Evolutionary conservation across 2,329 filamentous ascomycete genomes (phyloP).

Genomic region (Phyllosticta capitalensis): DNA sequence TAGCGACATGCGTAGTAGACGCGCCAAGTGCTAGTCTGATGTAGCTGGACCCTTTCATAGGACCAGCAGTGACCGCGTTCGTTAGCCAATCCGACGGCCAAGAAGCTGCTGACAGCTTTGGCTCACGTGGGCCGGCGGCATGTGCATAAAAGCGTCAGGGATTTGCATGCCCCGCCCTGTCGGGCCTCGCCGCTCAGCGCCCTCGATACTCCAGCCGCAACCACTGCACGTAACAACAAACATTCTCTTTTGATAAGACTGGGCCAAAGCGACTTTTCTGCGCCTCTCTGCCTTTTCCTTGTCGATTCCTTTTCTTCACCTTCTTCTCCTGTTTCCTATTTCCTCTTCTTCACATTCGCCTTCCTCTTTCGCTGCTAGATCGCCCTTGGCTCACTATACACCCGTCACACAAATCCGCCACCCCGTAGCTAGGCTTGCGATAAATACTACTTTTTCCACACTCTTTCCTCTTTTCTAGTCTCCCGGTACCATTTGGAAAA

Average conservation of each 20-base stretch:
- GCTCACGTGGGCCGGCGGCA: slow-evolving; percentile 5
- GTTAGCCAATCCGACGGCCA: neutral
- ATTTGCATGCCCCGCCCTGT: slow-evolving; percentile 7
- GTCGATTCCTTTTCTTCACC: neutral
- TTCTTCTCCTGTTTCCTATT: neutral
- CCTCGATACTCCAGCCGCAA: neutral
- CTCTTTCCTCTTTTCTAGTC: neutral
- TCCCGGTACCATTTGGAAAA: neutral
- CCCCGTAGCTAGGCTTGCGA: neutral
- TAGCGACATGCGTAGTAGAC: neutral
- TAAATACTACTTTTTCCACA: neutral
- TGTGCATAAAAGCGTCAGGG: neutral
- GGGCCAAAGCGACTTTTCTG: neutral
- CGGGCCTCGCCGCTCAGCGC: slow-evolving; percentile 12
- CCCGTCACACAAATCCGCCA: neutral
- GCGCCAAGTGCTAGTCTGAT: neutral
- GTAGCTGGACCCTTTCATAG: neutral
- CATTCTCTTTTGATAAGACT: slow-evolving; percentile 9
- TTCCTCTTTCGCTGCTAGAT: neutral
- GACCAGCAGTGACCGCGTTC: neutral
- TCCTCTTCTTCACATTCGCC: neutral
- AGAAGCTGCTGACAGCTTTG: neutral
- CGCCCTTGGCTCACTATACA: neutral
- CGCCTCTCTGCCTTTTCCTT: neutral
- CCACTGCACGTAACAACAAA: slow-evolving; percentile 4